A percentile compares a stretch with the other conserved stretches of the same genome.
Conservation (phyloP, 345 rosid species). For the Linum tenue region DNA sequence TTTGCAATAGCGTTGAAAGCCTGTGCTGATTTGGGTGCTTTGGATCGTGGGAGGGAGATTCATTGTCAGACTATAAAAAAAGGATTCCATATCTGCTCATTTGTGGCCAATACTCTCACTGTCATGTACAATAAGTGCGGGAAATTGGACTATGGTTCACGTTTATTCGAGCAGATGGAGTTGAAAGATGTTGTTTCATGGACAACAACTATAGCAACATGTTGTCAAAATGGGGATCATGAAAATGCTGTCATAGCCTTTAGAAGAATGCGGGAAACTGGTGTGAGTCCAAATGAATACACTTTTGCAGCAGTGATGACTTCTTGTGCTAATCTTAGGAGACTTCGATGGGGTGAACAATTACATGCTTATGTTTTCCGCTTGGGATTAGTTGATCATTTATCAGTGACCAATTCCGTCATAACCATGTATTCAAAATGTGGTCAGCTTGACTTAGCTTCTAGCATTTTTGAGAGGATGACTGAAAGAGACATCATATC, state of each 20-base stretch:
- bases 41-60: slow-evolving; percentile 61
- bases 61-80: slow-evolving; percentile 51
- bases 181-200: slow-evolving; percentile 67
- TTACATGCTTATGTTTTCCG: slow-evolving; percentile 54
- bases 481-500: slow-evolving; percentile 56
- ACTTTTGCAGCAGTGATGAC: slow-evolving; percentile 64
- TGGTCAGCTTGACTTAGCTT: slow-evolving; percentile 43
- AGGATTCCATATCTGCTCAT: slow-evolving; percentile 40
- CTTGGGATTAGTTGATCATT: slow-evolving; percentile 36
- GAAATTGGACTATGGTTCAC: slow-evolving; percentile 44
- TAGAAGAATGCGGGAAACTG: slow-evolving; percentile 40
- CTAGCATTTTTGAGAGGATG: slow-evolving; percentile 48
- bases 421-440: slow-evolving; percentile 72
- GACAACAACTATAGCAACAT: slow-evolving; percentile 56
- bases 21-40: slow-evolving; percentile 53
- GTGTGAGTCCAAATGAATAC: slow-evolving; percentile 54
- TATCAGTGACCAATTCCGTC: slow-evolving; percentile 63
- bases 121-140: slow-evolving; percentile 78
- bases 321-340: slow-evolving; percentile 51
- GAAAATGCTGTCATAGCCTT: slow-evolving; percentile 51
- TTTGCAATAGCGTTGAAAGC: slow-evolving; percentile 69
- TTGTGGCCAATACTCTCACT: slow-evolving; percentile 61
- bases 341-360: slow-evolving; percentile 70
- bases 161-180: slow-evolving; percentile 52
- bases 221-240: slow-evolving; percentile 48